phyloP scores from a whole-genome alignment of 306 rosid genomes.

The Cicer pinnatifidum region DNA sequence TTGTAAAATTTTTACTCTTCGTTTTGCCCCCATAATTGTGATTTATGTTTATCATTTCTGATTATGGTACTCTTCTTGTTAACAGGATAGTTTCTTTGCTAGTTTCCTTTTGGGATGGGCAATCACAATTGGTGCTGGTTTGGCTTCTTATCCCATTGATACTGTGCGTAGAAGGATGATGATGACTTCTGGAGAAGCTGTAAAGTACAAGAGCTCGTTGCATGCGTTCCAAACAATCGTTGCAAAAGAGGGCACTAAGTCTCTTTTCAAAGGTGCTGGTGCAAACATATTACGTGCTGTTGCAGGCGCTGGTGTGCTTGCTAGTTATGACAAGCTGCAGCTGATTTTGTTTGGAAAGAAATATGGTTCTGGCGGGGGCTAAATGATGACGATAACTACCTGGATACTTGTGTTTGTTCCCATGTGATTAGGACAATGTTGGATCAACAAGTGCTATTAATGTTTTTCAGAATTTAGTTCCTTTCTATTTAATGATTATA shows the following conservation, averaged over 20 bases:
- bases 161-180: conserved; percentile 94
- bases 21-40: background rate
- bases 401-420: conserved; percentile 38
- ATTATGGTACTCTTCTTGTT: conserved; percentile 36
- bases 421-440: conserved; percentile 50
- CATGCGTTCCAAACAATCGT: conserved; percentile 74
- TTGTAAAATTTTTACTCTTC: background rate
- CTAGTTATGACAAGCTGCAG: conserved; percentile 92
- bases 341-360: conserved; percentile 80
- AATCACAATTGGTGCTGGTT: conserved; percentile 84
- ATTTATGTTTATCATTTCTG: conserved; percentile 31
- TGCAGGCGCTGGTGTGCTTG: conserved; percentile 95
- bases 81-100: conserved; percentile 89
- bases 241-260: conserved; percentile 77
- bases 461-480: conserved; percentile 41
- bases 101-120: conserved; percentile 91
- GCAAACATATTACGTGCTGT: conserved; percentile 90
- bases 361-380: conserved; percentile 92
- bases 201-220: conserved; percentile 77
- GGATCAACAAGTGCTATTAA: conserved; percentile 35
- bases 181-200: conserved; percentile 99
- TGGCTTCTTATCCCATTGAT: conserved; percentile 86
- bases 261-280: conserved; percentile 94
- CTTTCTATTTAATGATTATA: conserved; percentile 41
- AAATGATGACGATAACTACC: conserved; percentile 50